Evolutionary conservation across 805 yeast species (phyloP).

Genomic region (Isabelozyma heimii): DNA sequence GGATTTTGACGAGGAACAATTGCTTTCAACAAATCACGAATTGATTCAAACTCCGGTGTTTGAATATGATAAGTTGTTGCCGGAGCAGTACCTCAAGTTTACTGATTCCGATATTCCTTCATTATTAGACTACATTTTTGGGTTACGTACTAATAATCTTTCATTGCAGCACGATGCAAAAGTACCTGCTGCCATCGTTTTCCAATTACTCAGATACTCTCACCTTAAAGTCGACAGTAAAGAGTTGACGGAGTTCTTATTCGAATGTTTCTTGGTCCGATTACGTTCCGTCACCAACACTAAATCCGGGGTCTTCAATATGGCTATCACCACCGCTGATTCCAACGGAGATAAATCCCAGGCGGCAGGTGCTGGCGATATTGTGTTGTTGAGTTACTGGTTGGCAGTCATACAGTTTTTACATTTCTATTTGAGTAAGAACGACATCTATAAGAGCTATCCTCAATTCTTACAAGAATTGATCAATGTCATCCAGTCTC

Average conservation of each 20-base stretch:
- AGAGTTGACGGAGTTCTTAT: constrained; percentile 55
- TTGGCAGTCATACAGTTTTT: constrained; percentile 74
- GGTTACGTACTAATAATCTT: constrained; percentile 38
- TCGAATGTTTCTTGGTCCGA: constrained; percentile 59
- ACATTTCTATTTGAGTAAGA: constrained; percentile 73
- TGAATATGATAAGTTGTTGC: constrained; percentile 53
- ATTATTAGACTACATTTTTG: constrained; percentile 47
- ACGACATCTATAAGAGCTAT: constrained; percentile 50
- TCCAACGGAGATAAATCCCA: constrained; percentile 11
- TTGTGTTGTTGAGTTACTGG: constrained; percentile 82
- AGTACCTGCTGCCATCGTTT: constrained; percentile 67
- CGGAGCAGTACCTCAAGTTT: constrained; percentile 61
- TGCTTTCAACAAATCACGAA: constrained; percentile 25
- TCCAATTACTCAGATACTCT: constrained; percentile 69
- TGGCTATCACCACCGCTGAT: constrained; percentile 27
- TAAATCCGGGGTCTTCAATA: constrained; percentile 55
- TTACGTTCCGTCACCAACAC: constrained; percentile 60
- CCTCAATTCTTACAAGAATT: constrained; percentile 63
- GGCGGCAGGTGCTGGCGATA: constrained; percentile 51
- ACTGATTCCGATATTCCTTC: constrained; percentile 55
- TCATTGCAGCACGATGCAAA: constrained; percentile 45
- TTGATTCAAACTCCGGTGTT: constrained; percentile 38
- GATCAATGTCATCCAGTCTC: constrained; percentile 57
- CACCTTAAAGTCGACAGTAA: constrained; percentile 54
- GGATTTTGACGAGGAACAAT: constrained; percentile 25